Base-by-base conservation (phyloP, 495 filamentous ascomycete genomes). In the Xylaria sp. region DNA sequence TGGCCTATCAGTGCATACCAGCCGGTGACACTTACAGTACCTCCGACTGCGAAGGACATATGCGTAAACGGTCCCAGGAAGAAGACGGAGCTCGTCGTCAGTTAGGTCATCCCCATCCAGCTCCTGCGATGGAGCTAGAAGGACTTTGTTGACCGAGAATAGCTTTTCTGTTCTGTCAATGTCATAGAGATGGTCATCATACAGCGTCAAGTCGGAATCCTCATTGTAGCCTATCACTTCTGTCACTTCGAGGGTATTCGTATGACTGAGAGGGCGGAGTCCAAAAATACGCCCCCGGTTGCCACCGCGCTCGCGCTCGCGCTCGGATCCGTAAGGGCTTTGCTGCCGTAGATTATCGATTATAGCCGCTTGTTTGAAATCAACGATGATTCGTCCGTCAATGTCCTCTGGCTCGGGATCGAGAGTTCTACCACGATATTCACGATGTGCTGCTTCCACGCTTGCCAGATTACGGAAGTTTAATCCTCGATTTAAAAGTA, bases 101-200 rank as follows among this genome's bases (percentile, higher is more conserved):
- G 37, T 26, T 17, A 69, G 40, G n/a, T 69, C 67, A 21, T 52
- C 41, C 5, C 31, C 58, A 48, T 2, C 61, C 41, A 69, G 5
- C 55, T 69, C 67, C 24, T 69, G 67, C 24, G 41, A 61, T 40
- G 57, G 67, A 19, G 67, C 55, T 6, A 61, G 55, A 8, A 69
- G 57, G 8, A 69, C 43, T 37, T 50, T 61, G 41, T 69, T 69
- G 55, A 31, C 7, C 0, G 55, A 48, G 55, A 69, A 69, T 4
- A 69, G 55, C 35, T 69, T 69, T 4, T 69, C 67, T n/a, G 57
- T 43, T 31, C 55, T 69, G 26, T 69, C 67, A 11, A 24, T 50
- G 24, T 69, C 67, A 41, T 69, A 69, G 5, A 12, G 52, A 35
- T 69, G 67, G 55, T 69, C 67, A 68, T 68, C 44, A 57, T 68